Evolutionary conservation across 768 basidiomycete species (phyloP).

Genomic region (Boletus barrowsii): DNA sequence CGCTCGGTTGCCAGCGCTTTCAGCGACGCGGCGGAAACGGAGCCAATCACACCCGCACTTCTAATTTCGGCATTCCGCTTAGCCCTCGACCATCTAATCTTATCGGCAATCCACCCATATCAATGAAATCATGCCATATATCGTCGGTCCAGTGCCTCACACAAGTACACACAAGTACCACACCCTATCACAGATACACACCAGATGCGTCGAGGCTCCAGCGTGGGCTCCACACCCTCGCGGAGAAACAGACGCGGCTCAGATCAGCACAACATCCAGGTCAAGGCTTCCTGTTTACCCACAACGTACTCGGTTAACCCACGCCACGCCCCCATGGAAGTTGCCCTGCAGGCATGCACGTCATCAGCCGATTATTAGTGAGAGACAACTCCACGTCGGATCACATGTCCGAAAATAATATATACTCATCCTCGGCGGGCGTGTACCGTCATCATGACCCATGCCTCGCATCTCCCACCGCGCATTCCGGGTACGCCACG

Average conservation of each 20-base stretch:
- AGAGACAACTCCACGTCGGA: slow-evolving; percentile 14
- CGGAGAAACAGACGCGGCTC: slow-evolving; percentile 14
- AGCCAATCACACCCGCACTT: background rate
- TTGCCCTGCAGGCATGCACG: slow-evolving; percentile 15
- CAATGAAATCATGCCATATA: slow-evolving; percentile 16
- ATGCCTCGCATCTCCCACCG: background rate
- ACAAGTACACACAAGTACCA: slow-evolving; percentile 1
- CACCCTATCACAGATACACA: slow-evolving; percentile 19
- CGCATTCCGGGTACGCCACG: slow-evolving; percentile 22
- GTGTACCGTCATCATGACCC: background rate
- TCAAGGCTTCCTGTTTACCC: slow-evolving; percentile 14
- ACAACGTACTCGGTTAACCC: slow-evolving; percentile 29
- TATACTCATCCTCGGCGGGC: background rate
- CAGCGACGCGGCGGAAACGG: slow-evolving; percentile 1
- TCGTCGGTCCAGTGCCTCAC: slow-evolving; percentile 4
- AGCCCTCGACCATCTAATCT: slow-evolving; percentile 27
- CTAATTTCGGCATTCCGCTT: slow-evolving; percentile 12
- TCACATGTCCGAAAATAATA: slow-evolving; percentile 15
- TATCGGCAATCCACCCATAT: slow-evolving; percentile 17
- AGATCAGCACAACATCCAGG: slow-evolving; percentile 12
- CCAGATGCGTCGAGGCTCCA: slow-evolving; percentile 27
- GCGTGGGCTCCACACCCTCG: slow-evolving; percentile 30
- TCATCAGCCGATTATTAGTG: slow-evolving; percentile 16
- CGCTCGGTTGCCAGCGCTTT: background rate
- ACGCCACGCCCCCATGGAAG: slow-evolving; percentile 17